phyloP scores from a whole-genome alignment of 78 protist species.

The Monocercomonoides exilis region DNA sequence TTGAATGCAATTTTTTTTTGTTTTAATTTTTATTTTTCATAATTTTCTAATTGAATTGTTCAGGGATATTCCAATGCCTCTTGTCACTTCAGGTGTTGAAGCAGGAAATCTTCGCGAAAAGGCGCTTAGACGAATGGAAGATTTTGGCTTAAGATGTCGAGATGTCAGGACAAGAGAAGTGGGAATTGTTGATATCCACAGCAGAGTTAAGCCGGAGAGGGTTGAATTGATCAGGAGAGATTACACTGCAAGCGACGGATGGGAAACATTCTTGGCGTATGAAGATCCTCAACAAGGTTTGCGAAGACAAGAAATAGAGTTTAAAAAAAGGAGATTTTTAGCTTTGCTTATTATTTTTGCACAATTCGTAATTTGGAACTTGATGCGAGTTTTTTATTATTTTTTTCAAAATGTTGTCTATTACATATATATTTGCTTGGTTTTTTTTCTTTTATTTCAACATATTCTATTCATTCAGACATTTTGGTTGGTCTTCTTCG shows the following conservation, averaged over 20 bases:
- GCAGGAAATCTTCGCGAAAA: conserved; percentile 81
- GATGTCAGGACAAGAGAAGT: conserved; percentile 50
- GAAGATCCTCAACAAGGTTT: conserved; percentile 76
- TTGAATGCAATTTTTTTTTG: too few species aligned
- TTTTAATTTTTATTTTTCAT: too few species aligned
- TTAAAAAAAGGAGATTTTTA: too few species aligned
- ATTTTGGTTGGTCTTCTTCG: conserved; percentile 78
- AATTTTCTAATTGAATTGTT: too few species aligned
- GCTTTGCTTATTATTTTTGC: too few species aligned
- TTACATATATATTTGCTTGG: too few species aligned
- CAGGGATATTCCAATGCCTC: conserved; percentile 90
- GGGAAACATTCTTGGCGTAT: conserved; percentile 88
- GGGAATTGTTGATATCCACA: conserved; percentile 56
- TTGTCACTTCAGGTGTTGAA: conserved; percentile 83
- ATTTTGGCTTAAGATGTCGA: conserved; percentile 61
- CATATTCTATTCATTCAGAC: too few species aligned
- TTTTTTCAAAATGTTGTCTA: too few species aligned
- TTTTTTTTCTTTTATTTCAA: too few species aligned
- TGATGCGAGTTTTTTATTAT: too few species aligned
- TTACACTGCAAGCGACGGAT: conserved; percentile 70
- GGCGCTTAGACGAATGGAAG: conserved; percentile 57
- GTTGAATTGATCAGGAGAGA: conserved; percentile 88
- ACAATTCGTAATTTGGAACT: too few species aligned
- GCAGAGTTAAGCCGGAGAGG: conserved; percentile 50
- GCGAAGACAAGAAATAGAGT: too few species aligned